These are phyloP conservation scores for Buxus sempervirens DNA, from an alignment of 164 flowering plant species.

Conservation along the genomic window DNA sequence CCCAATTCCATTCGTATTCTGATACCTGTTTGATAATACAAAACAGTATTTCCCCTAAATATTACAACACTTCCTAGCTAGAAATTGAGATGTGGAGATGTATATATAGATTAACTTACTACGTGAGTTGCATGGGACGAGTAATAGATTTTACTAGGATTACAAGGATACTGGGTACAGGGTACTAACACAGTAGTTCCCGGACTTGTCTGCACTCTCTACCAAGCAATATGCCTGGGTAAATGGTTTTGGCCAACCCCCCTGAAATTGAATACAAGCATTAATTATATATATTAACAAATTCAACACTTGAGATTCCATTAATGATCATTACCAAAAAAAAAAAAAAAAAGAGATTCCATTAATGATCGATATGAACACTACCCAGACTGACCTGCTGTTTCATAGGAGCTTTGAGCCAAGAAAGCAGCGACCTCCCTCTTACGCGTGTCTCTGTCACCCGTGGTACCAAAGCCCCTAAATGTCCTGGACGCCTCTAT, in stretches of 20 bases:
- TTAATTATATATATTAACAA: too few species aligned
- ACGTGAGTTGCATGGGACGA: conserved; percentile 27
- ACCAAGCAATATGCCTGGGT: conserved; percentile 54
- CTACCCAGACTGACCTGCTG: too few species aligned
- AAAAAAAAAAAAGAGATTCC: too few species aligned
- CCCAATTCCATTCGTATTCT: too few species aligned
- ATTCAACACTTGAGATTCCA: neutral
- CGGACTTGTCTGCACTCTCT: conserved; percentile 26
- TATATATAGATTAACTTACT: conserved; percentile 17
- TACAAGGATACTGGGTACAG: conserved; percentile 31
- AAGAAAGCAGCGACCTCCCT: conserved; percentile 30
- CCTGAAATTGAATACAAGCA: conserved; percentile 21
- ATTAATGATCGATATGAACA: too few species aligned
- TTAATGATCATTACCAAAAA: too few species aligned
- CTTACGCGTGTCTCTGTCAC: too few species aligned
- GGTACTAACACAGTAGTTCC: conserved; percentile 22
- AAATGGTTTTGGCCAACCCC: conserved; percentile 47
- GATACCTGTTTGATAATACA: too few species aligned
- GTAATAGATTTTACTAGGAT: conserved; percentile 22
- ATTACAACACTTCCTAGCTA: too few species aligned
- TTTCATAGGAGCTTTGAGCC: conserved; percentile 27
- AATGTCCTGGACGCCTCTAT: too few species aligned
- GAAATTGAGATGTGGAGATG: neutral
- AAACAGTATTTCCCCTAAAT: too few species aligned
- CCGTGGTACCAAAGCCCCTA: conserved; percentile 22